A percentile compares a stretch with the other conserved stretches of the same genome.
phyloP scores from a whole-genome alignment of 495 filamentous ascomycete genomes.

The Darksidea phi region DNA sequence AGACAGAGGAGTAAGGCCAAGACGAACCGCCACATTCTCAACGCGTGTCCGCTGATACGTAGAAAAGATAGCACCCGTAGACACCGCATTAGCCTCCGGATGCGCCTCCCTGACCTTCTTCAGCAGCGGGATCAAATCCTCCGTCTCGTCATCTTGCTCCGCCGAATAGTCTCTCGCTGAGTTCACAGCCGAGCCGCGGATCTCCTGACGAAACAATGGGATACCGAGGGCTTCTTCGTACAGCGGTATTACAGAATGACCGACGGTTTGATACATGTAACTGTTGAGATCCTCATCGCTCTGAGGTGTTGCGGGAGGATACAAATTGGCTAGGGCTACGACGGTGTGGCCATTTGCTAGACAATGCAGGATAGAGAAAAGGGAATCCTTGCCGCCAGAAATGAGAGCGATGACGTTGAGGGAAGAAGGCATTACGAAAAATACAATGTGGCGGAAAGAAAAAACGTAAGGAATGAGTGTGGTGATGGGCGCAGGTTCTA shows the following conservation, averaged over 20 bases:
- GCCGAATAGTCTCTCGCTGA: slow-evolving; percentile 59
- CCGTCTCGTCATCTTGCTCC: slow-evolving; percentile 69
- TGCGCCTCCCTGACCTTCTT: slow-evolving; percentile 58
- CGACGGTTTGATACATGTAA: slow-evolving; percentile 99
- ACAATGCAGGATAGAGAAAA: slow-evolving; percentile 91
- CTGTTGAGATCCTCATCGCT: slow-evolving; percentile 75
- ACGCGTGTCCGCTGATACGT: slow-evolving; percentile 94
- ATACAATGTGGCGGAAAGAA: not conserved
- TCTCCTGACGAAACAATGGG: slow-evolving; percentile 75
- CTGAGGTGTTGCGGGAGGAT: slow-evolving; percentile 54
- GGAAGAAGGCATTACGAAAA: not conserved
- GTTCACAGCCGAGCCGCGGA: slow-evolving; percentile 66
- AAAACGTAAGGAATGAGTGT: not conserved
- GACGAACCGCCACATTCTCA: slow-evolving; percentile 76
- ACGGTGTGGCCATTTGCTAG: slow-evolving; percentile 79
- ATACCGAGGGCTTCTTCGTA: slow-evolving; percentile 74
- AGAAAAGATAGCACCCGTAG: slow-evolving; percentile 85
- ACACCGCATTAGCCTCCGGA: slow-evolving; percentile 79
- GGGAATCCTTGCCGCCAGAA: slow-evolving; percentile 95
- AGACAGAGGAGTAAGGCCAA: slow-evolving; percentile 75
- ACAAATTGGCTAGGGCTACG: slow-evolving; percentile 84
- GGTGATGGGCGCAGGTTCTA: not conserved
- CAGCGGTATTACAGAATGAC: slow-evolving; percentile 80
- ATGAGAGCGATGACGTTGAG: slow-evolving; percentile 76
- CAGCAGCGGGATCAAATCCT: slow-evolving; percentile 76